Evolutionary conservation across 2,329 filamentous ascomycete species (phyloP).

Genomic region (Alternaria infectoria): DNA sequence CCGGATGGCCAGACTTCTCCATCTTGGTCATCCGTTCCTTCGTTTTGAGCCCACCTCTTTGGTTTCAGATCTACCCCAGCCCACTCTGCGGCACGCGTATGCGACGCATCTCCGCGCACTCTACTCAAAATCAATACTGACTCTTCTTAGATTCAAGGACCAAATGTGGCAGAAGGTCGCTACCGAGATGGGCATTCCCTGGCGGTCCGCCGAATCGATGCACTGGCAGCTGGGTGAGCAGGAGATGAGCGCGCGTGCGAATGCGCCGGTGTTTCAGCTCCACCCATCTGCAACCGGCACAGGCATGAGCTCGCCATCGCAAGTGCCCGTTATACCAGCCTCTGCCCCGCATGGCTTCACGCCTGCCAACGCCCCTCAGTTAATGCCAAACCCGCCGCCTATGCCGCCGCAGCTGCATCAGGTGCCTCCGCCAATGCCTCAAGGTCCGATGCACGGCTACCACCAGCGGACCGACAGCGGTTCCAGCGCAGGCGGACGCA

Average conservation of each 20-base stretch:
- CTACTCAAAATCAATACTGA: slow-evolving; percentile 27
- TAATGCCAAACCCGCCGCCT: slow-evolving; percentile 35
- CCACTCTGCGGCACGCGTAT: slow-evolving; percentile 1
- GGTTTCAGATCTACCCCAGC: slow-evolving; percentile 1
- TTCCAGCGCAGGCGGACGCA: slow-evolving; percentile 33
- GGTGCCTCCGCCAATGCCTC: slow-evolving; percentile 29
- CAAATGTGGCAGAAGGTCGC: slow-evolving; percentile 98
- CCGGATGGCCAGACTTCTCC: slow-evolving; percentile 10
- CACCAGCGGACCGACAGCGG: slow-evolving; percentile 45
- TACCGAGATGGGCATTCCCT: slow-evolving; percentile 92
- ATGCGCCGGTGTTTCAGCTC: slow-evolving; percentile 80
- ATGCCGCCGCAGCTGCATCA: slow-evolving; percentile 36
- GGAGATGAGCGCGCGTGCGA: slow-evolving; percentile 92
- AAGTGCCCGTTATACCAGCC: slow-evolving; percentile 32
- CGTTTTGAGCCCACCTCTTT: slow-evolving; percentile 10
- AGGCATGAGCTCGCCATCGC: slow-evolving; percentile 40
- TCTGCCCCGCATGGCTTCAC: slow-evolving; percentile 43
- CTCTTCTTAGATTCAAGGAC: slow-evolving; percentile 77
- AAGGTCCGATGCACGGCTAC: slow-evolving; percentile 37
- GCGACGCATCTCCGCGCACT: slow-evolving; percentile 9
- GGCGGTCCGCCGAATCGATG: slow-evolving; percentile 96
- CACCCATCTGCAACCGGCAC: slow-evolving; percentile 45
- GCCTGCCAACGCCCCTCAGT: slow-evolving; percentile 48
- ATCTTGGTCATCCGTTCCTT: background rate
- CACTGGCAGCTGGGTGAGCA: slow-evolving; percentile 95